These are phyloP conservation scores for Carex sylvatica DNA, from an alignment of 202 grass and related monocot genomes.

Conservation along the genomic window DNA sequence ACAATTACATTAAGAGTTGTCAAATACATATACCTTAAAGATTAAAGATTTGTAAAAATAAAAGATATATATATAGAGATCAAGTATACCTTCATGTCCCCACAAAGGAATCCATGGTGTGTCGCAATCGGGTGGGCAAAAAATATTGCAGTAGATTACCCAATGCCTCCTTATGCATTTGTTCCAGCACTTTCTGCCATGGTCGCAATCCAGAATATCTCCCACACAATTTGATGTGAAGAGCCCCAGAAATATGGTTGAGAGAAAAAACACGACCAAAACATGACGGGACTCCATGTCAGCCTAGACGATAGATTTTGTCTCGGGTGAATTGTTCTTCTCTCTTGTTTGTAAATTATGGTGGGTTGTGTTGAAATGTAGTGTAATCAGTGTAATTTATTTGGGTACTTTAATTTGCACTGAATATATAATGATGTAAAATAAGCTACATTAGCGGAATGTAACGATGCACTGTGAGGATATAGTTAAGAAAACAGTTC, in stretches of 20 bases:
- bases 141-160: neutral
- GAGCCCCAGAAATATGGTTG: too few species aligned
- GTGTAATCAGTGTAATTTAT: neutral
- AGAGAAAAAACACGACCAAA: too few species aligned
- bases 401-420: neutral
- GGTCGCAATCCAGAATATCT: too few species aligned
- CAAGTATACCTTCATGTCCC: neutral
- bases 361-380: too few species aligned
- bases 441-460: neutral
- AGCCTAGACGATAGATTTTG: too few species aligned
- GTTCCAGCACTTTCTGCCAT: too few species aligned
- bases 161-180: neutral
- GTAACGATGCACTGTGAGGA: neutral
- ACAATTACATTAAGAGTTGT: too few species aligned
- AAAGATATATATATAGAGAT: neutral
- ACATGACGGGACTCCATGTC: too few species aligned
- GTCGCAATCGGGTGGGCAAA: neutral
- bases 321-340: too few species aligned
- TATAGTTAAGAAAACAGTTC: conserved; percentile 5
- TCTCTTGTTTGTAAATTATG: too few species aligned
- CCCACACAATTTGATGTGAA: too few species aligned
- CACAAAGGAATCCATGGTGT: neutral
- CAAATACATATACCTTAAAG: too few species aligned
- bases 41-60: neutral
- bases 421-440: neutral